Conservation (phyloP, 1,139 yeast species). For the Debaryomyces psychrophilus region DNA sequence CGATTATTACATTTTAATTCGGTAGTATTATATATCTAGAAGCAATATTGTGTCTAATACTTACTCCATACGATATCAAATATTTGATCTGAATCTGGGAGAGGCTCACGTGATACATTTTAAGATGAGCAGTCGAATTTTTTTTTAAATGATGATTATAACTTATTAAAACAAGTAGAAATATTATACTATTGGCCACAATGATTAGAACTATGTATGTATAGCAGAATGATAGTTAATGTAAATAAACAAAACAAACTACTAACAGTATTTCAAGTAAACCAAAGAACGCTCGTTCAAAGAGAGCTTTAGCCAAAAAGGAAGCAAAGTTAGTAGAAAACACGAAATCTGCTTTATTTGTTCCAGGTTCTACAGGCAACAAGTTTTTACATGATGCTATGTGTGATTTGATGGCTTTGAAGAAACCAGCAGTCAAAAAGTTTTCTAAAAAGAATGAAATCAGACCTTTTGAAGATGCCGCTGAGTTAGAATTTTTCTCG, state of each 20-base stretch:
- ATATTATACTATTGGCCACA: not conserved
- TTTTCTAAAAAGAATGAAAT: conserved; percentile 87
- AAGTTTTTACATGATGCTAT: conserved; percentile 84
- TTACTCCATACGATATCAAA: too few relatives aligned
- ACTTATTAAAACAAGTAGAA: not conserved
- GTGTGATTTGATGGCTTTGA: conserved; percentile 86
- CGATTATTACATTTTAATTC: not conserved
- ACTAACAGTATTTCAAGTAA: conserved; percentile 25
- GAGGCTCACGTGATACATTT: not conserved
- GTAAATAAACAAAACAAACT: not conserved
- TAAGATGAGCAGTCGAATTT: conserved; percentile 11
- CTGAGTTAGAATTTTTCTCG: conserved; percentile 83
- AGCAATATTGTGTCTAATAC: too few relatives aligned
- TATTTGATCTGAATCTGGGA: too few relatives aligned
- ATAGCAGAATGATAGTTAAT: not conserved
- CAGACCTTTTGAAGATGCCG: conserved; percentile 91
- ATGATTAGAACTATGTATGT: conserved; percentile 73
- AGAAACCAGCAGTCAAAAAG: conserved; percentile 88
- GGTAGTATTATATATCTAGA: not conserved
- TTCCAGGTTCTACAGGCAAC: conserved; percentile 85
- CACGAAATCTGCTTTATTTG: conserved; percentile 84
- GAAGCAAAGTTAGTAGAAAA: conserved; percentile 91
- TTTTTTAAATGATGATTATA: not conserved
- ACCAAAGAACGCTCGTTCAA: conserved; percentile 95
- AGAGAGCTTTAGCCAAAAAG: conserved; percentile 87